Conservation (phyloP, 2,329 filamentous ascomycete genomes). For the Apiospora marii region DNA sequence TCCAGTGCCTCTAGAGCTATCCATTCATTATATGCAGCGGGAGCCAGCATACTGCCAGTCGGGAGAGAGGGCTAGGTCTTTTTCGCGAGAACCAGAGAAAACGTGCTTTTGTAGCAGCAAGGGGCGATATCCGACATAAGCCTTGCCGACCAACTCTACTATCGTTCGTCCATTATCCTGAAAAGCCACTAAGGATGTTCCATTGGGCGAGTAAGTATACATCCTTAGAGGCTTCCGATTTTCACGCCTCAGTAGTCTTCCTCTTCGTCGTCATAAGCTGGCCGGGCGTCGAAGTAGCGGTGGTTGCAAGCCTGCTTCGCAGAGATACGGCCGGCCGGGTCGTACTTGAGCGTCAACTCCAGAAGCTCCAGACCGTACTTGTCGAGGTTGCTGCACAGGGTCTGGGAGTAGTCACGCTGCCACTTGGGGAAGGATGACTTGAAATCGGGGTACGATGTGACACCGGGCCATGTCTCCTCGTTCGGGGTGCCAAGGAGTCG, state of each 20-base stretch:
- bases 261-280: slow-evolving; percentile 9
- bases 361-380: slow-evolving; percentile 73
- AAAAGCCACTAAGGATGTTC: slow-evolving; percentile 23
- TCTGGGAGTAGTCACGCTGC: slow-evolving; percentile 72
- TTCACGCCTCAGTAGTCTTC: slow-evolving; percentile 11
- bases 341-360: slow-evolving; percentile 80
- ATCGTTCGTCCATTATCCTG: slow-evolving; percentile 22
- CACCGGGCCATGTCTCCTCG: slow-evolving; percentile 85
- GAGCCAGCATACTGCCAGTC: not conserved
- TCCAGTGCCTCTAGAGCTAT: slow-evolving; percentile 7
- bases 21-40: slow-evolving; percentile 6
- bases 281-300: slow-evolving; percentile 72
- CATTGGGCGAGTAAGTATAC: not conserved
- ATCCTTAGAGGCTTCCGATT: not conserved
- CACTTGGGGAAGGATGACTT: slow-evolving; percentile 93
- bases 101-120: not conserved
- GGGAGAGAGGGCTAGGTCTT: not conserved
- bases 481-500: slow-evolving; percentile 83
- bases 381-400: slow-evolving; percentile 77
- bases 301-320: slow-evolving; percentile 88
- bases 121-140: not conserved
- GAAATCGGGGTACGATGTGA: slow-evolving; percentile 94
- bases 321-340: slow-evolving; percentile 85
- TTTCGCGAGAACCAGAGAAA: not conserved
- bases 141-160: not conserved